A percentile compares a stretch with the other conserved stretches of the same genome.
phyloP scores from a whole-genome alignment of 257 asterid genomes.

The Mentha longifolia region DNA sequence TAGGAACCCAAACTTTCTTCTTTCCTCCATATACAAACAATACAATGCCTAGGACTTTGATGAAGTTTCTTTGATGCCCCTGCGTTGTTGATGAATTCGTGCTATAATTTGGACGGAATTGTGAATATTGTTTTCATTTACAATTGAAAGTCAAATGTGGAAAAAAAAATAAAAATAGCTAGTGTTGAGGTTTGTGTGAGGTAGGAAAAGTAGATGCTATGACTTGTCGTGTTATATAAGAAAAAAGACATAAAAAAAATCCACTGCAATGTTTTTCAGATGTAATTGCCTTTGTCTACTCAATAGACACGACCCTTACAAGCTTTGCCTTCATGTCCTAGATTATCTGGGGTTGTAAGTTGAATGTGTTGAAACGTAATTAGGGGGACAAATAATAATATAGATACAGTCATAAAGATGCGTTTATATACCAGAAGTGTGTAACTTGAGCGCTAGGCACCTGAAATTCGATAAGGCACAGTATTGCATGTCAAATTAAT shows the following conservation, averaged over 20 bases:
- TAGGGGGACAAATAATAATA: not conserved
- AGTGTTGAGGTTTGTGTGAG: not conserved
- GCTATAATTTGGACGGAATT: not conserved
- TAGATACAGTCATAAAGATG: not conserved
- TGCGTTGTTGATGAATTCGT: not conserved
- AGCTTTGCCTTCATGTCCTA: conserved; percentile 1
- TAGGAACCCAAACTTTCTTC: not conserved
- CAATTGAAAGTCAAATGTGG: conserved; percentile 17
- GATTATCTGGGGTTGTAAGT: not conserved
- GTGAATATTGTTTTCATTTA: not conserved
- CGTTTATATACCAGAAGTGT: not conserved
- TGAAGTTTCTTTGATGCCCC: not conserved
- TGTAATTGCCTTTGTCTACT: not conserved
- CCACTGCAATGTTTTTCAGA: not conserved
- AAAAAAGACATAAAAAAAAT: not conserved
- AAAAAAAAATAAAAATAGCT: not conserved
- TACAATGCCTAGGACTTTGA: not conserved
- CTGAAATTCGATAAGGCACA: not conserved
- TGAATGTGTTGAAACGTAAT: not conserved
- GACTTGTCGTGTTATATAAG: not conserved
- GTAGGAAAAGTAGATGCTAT: conserved; percentile 1
- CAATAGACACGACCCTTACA: not conserved
- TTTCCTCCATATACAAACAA: not conserved
- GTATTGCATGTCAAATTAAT: not conserved
- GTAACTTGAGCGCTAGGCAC: not conserved